Evolutionary conservation across 163 green algal genomes (phyloP).

Genomic region (Scenedesmus sp.): DNA sequence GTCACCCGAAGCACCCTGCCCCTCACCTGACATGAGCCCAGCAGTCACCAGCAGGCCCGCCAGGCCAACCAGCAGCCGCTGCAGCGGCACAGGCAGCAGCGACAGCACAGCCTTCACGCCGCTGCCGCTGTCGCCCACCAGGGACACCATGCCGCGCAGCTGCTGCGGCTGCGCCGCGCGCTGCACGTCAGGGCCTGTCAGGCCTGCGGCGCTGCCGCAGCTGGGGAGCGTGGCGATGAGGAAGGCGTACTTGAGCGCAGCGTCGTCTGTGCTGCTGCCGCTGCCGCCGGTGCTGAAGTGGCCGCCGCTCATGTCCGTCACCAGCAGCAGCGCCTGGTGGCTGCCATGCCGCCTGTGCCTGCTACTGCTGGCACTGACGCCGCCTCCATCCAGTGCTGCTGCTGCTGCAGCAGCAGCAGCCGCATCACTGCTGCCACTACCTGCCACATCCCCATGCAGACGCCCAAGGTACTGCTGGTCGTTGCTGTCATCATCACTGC

Average conservation of each 20-base stretch:
- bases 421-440: background rate
- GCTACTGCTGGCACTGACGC: slow-evolving; percentile 1
- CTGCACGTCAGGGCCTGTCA: slow-evolving; percentile 32
- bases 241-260: slow-evolving; percentile 45
- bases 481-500: background rate
- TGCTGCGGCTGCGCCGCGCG: background rate
- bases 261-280: slow-evolving; percentile 22
- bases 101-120: background rate
- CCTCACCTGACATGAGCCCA: background rate
- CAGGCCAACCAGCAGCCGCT: slow-evolving; percentile 23
- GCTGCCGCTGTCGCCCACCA: background rate
- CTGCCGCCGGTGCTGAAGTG: slow-evolving; percentile 1
- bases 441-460: background rate
- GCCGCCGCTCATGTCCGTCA: slow-evolving; percentile 29
- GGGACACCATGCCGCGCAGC: background rate
- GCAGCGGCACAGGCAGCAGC: slow-evolving; percentile 20
- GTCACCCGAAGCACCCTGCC: background rate
- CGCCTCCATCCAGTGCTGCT: background rate
- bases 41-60: background rate
- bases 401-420: background rate
- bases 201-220: slow-evolving; percentile 19
- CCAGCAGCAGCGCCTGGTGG: slow-evolving; percentile 10
- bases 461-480: background rate
- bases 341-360: background rate
- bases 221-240: slow-evolving; percentile 46